Base-by-base conservation (phyloP, 2,329 filamentous ascomycete genomes). In the Monilinia fructicola region DNA sequence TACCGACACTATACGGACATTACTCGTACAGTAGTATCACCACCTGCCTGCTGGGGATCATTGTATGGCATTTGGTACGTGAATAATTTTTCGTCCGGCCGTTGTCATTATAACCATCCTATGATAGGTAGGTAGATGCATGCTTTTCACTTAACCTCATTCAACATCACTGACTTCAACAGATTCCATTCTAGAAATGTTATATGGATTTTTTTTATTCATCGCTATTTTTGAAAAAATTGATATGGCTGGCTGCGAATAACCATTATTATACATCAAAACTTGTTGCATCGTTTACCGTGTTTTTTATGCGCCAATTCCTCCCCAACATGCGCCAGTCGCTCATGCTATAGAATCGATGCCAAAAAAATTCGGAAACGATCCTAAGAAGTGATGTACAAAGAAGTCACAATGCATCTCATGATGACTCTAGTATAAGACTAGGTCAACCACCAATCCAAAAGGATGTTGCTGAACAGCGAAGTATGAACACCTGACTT, bases 311-410 rank as follows among this genome's bases (percentile, higher is more conserved):
- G 42, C 35, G 46, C 55, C 64, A 31, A 46, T 62, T 52, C 28
- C 53, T 42, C 14, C 48, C 56, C 48, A 59, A 52, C 31, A 46
- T 38, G 64, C 56, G 55, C 64, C 56, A 26, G 53, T 35, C 42
- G 46, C 31, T 53, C 53, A 65, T 65, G 63, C 63, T 42, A 56
- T 52, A 54, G 44, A 54, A 61, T 46, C 61, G 46, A 61, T 53
- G 52, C 61, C 28, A 35, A 35, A 35, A 35, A 35, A 31, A 35
- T 5, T 35, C 31, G 31, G 44, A 54, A 61, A 54, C 61, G 46
- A 61, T 53, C 40, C 61, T 21, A 54, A 42, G 26, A 64, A 55
- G 50, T 64, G 40, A 31, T 64, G 50, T 64, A 64, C 52, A 64
- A 42, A 26, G 31, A 59, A 46, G 55, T 46, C 42, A 40, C 40